Evolutionary conservation across 768 basidiomycete genomes (phyloP).

Genomic region (Suillus placidus): DNA sequence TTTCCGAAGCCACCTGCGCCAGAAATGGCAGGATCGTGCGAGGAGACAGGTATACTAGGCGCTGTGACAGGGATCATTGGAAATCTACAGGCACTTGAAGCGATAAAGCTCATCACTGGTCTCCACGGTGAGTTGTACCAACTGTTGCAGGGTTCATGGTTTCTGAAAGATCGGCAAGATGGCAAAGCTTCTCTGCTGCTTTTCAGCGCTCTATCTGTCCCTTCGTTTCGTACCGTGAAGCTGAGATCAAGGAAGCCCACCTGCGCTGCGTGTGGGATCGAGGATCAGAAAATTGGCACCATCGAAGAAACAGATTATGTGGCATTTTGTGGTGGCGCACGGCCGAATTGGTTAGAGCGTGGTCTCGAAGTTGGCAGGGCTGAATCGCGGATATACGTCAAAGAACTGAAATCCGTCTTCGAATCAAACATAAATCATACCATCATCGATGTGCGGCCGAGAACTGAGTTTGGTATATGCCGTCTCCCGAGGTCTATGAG

Average conservation of each 20-base stretch:
- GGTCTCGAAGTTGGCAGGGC: slow-evolving; percentile 50
- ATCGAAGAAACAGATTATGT: slow-evolving; percentile 76
- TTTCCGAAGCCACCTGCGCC: slow-evolving; percentile 80
- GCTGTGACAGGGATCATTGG: slow-evolving; percentile 90
- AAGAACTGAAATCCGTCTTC: slow-evolving; percentile 54
- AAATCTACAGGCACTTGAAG: slow-evolving; percentile 85
- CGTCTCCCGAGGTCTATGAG: slow-evolving; percentile 74
- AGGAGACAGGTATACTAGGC: slow-evolving; percentile 87
- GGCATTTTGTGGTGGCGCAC: slow-evolving; percentile 78
- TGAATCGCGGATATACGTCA: slow-evolving; percentile 42
- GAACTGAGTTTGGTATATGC: slow-evolving; percentile 85
- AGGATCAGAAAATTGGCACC: slow-evolving; percentile 43
- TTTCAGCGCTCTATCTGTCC: slow-evolving; percentile 67
- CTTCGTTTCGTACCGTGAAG: slow-evolving; percentile 83
- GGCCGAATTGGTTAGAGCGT: slow-evolving; percentile 63
- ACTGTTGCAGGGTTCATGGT: slow-evolving; percentile 1
- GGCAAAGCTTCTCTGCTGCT: slow-evolving; percentile 66
- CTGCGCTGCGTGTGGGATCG: slow-evolving; percentile 75
- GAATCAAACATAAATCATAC: slow-evolving; percentile 29
- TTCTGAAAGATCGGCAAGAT: slow-evolving; percentile 42
- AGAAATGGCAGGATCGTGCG: slow-evolving; percentile 73
- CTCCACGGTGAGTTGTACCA: slow-evolving; percentile 54
- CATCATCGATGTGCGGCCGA: slow-evolving; percentile 81
- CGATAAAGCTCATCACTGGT: slow-evolving; percentile 77
- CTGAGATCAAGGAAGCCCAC: slow-evolving; percentile 69